Conservation (phyloP, 2,329 filamentous ascomycete genomes). For the Phialophora macrospora region DNA sequence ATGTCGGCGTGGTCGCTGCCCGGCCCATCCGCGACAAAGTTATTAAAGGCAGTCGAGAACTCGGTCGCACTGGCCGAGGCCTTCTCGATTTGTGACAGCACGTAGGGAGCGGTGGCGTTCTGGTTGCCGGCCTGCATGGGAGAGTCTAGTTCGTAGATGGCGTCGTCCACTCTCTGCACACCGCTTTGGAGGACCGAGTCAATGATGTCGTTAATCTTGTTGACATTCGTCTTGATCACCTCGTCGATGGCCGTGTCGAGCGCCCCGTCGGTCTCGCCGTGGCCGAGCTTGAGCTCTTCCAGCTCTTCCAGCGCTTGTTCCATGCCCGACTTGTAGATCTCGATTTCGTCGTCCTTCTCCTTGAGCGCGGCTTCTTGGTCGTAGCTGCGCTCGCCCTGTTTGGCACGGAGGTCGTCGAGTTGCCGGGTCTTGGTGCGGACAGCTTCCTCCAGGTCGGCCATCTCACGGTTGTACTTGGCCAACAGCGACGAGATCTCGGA, state of each 20-base stretch:
- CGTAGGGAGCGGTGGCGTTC: constrained; percentile 91
- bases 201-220: constrained; percentile 96
- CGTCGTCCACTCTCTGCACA: constrained; percentile 92
- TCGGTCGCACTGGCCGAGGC: constrained; percentile 92
- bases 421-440: constrained; percentile 83
- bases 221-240: constrained; percentile 80
- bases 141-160: constrained; percentile 94
- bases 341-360: constrained; percentile 96
- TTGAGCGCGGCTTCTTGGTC: constrained; percentile 84
- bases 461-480: constrained; percentile 94
- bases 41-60: constrained; percentile 97
- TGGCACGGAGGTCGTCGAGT: constrained; percentile 80
- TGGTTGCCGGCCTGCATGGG: constrained; percentile 99
- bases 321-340: constrained; percentile 98
- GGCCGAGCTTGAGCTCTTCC: constrained; percentile 76
- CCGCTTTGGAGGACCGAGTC: constrained; percentile 94
- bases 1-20: constrained; percentile 88
- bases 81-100: constrained; percentile 96
- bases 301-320: constrained; percentile 93
- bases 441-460: constrained; percentile 93
- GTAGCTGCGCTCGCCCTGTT: constrained; percentile 76
- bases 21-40: constrained; percentile 95
- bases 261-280: constrained; percentile 75
- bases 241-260: constrained; percentile 91
- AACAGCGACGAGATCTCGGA: constrained; percentile 94